Conservation (phyloP, 148 eudicot genomes). For the Silene uniflora region DNA sequence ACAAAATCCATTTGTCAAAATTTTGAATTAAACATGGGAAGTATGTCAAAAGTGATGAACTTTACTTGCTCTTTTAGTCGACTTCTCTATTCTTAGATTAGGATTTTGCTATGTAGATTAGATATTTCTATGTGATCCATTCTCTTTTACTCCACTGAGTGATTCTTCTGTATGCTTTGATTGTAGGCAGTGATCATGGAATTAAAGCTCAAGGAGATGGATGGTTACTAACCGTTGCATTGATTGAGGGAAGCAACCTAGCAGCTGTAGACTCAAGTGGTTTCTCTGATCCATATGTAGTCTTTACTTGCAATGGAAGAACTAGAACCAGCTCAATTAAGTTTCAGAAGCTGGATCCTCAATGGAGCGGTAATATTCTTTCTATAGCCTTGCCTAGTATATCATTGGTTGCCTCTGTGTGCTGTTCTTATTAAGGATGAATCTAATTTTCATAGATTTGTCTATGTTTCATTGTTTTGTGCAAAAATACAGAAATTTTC, state of each 20-base stretch:
- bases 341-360: constrained; percentile 89
- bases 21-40: neutral
- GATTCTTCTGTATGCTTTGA: constrained; percentile 12
- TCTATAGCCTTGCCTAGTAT: constrained; percentile 4
- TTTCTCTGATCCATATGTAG: constrained; percentile 87
- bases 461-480: constrained; percentile 7
- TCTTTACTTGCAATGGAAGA: constrained; percentile 89
- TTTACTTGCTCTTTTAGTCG: neutral
- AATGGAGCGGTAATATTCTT: constrained; percentile 71
- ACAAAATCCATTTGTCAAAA: neutral
- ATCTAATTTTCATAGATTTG: constrained; percentile 6
- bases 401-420: neutral
- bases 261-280: constrained; percentile 90
- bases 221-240: constrained; percentile 95
- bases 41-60: neutral
- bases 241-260: constrained; percentile 87
- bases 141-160: neutral
- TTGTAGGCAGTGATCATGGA: constrained; percentile 83
- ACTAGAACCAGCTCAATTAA: constrained; percentile 91
- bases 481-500: constrained; percentile 72
- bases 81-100: neutral
- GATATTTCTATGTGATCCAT: neutral
- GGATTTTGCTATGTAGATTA: neutral
- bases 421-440: neutral
- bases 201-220: constrained; percentile 94